Conservation (phyloP, 495 filamentous ascomycete genomes). For the Amphirosellinia nigrospora region DNA sequence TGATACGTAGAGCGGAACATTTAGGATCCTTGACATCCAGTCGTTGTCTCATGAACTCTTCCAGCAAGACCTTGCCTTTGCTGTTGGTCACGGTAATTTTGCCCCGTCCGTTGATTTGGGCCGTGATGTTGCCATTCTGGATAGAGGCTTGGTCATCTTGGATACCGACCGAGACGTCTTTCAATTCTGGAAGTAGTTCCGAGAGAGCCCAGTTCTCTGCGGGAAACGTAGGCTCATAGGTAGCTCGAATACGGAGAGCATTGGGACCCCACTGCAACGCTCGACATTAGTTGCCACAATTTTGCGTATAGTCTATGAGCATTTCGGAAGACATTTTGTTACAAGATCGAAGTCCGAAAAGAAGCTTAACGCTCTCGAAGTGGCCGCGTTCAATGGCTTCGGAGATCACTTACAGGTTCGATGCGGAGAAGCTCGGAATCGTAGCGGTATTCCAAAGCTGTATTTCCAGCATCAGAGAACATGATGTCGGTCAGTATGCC, state of each 20-base stretch:
- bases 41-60: conserved; percentile 63
- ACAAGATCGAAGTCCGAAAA: not conserved
- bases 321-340: not conserved
- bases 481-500: conserved; percentile 32
- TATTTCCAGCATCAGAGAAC: conserved; percentile 50
- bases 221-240: conserved; percentile 55
- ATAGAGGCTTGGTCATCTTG: conserved; percentile 43
- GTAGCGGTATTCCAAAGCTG: conserved; percentile 51
- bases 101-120: conserved; percentile 51
- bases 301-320: not conserved
- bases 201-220: conserved; percentile 60
- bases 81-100: conserved; percentile 58
- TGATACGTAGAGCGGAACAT: conserved; percentile 58
- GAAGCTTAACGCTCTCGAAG: not conserved
- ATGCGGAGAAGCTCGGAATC: conserved; percentile 62
- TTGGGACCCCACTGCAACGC: conserved; percentile 55
- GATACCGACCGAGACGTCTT: conserved; percentile 14
- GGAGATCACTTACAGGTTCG: conserved; percentile 36
- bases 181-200: conserved; percentile 27
- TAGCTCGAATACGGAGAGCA: conserved; percentile 60
- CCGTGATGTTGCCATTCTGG: conserved; percentile 58
- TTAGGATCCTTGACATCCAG: conserved; percentile 59
- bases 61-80: conserved; percentile 48
- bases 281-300: not conserved
- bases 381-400: not conserved